phyloP scores from a whole-genome alignment of 306 rosid species.

The Vicia villosa region DNA sequence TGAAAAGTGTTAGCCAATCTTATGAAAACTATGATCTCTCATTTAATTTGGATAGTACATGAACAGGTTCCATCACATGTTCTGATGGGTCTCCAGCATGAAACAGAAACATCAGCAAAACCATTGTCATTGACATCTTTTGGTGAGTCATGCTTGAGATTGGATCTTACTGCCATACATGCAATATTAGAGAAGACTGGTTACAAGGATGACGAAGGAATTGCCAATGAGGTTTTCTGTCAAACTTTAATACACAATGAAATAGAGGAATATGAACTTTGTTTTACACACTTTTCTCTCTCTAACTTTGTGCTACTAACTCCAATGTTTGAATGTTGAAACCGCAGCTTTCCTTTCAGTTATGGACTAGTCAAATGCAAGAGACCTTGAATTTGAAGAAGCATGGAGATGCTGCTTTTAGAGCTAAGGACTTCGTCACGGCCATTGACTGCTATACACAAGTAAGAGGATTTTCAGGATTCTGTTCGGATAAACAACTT shows the following conservation, averaged over 20 bases:
- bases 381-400: slow-evolving; percentile 87
- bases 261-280: neutral
- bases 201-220: slow-evolving; percentile 94
- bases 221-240: slow-evolving; percentile 88
- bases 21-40: slow-evolving; percentile 53
- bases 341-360: slow-evolving; percentile 92
- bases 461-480: slow-evolving; percentile 51
- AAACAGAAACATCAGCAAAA: slow-evolving; percentile 60
- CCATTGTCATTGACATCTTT: slow-evolving; percentile 76
- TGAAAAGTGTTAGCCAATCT: slow-evolving; percentile 10
- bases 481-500: neutral
- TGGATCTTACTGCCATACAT: slow-evolving; percentile 90
- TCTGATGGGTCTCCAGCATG: slow-evolving; percentile 74
- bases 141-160: slow-evolving; percentile 88
- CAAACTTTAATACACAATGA: slow-evolving; percentile 11
- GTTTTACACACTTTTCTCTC: neutral
- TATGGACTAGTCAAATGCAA: slow-evolving; percentile 98
- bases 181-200: slow-evolving; percentile 90
- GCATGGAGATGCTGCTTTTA: slow-evolving; percentile 90
- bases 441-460: slow-evolving; percentile 84
- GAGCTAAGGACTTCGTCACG: slow-evolving; percentile 74
- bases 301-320: neutral
- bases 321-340: slow-evolving; percentile 37
- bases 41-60: slow-evolving; percentile 45
- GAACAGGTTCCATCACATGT: slow-evolving; percentile 76